Percentiles rank a stretch among this genome's conserved stretches.
Evolutionary conservation across 2,329 filamentous ascomycete species (phyloP).

Genomic region (Penicillium sp.): DNA sequence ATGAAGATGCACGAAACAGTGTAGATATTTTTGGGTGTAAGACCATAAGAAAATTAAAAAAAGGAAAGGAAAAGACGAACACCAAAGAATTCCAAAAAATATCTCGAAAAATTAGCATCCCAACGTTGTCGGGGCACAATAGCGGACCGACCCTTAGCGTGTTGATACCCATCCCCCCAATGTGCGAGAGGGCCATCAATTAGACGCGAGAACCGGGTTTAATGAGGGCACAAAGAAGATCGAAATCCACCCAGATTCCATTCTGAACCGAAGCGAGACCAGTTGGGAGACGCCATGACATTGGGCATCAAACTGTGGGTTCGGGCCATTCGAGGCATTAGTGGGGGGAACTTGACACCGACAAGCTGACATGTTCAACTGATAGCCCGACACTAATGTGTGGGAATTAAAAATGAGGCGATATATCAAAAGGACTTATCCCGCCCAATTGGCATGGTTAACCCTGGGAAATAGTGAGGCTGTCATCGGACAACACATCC

Average conservation of each 20-base stretch:
- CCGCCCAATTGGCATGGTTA: constrained; percentile 1
- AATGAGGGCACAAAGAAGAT: constrained; percentile 6
- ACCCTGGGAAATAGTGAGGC: constrained; percentile 9
- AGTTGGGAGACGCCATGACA: constrained; percentile 22
- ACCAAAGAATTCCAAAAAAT: constrained; percentile 10
- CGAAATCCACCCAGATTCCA: constrained; percentile 19
- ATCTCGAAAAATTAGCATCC: constrained; percentile 9
- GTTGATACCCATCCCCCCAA: constrained; percentile 20
- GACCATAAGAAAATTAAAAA: constrained; percentile 10
- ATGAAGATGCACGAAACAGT: constrained; percentile 31
- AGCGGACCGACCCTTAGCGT: constrained; percentile 24
- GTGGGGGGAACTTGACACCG: constrained; percentile 7
- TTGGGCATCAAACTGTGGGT: constrained; percentile 24
- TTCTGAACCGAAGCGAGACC: constrained; percentile 19
- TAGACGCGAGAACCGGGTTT: background rate
- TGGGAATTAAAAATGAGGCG: background rate
- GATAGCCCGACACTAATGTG: constrained; percentile 6
- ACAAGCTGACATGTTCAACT: constrained; percentile 23
- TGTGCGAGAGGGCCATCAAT: constrained; percentile 13
- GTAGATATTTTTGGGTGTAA: constrained; percentile 26
- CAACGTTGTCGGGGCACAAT: constrained; percentile 8
- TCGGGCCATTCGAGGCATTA: constrained; percentile 15
- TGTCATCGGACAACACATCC: constrained; percentile 4
- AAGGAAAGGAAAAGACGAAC: constrained; percentile 7
- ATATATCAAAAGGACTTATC: background rate